Base-by-base conservation (phyloP, 2,329 filamentous ascomycete species). In the Cladosporium phlei region DNA sequence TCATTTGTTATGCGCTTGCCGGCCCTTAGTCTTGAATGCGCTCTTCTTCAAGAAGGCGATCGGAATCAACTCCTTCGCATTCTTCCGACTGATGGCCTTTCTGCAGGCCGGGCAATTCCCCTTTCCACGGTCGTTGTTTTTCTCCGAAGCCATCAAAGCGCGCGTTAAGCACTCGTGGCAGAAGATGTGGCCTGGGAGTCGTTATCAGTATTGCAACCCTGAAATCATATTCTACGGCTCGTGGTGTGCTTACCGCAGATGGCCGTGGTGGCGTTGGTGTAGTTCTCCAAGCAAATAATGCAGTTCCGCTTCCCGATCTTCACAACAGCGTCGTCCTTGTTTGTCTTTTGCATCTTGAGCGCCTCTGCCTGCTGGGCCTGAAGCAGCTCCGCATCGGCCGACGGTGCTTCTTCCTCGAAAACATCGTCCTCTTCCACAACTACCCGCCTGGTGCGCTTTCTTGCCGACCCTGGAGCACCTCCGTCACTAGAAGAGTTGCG, bases 221-320 rank as follows among this genome's bases (percentile, higher is more conserved):
- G n/a, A n/a, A n/a, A n/a, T n/a, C n/a, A n/a, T n/a, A n/a, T n/a
- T n/a, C n/a, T n/a, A n/a, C n/a, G n/a, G n/a, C n/a, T n/a, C n/a
- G n/a, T n/a, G n/a, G n/a, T n/a, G n/a, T 30, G 67, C 74, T 46
- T 68, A 80, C 78, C 80, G 57, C 80, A 83, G 17, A 71, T 63
- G 2, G 80, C 82, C 3, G 72, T 76, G 2, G 79, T 82, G 8
- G 79, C 70, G 58, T 82, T 73, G 7, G 73, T 79, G 2, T 75
- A 77, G 3, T 67, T 72, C 53, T 83, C 80, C 75, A 83, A 77
- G 63, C 80, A 83, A 17, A 83, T 78, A 34, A 81, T 79, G 59
- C 80, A 83, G 69, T 77, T 58, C 75, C 74, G 4, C 63, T 72
- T 17, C 66, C 74, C 53, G 75, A 67, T 27, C 66, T 55, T 27